Percentiles rank a stretch among this genome's conserved stretches.
Conservation (phyloP, 192 early-diverging fungal genomes). For the Coemansia aciculifera region DNA sequence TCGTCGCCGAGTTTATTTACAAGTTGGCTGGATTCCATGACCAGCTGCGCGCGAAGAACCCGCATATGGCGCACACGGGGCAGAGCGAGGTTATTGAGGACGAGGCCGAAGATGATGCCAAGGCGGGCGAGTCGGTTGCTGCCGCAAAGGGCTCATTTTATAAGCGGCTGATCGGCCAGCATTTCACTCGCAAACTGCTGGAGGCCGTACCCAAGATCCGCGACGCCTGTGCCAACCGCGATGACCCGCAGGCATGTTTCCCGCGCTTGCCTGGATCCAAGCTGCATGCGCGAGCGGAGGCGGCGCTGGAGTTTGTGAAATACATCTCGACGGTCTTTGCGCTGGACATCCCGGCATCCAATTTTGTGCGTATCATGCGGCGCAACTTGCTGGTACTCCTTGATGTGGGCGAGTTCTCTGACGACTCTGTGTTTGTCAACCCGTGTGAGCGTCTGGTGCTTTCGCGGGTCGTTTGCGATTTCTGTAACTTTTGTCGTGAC, state of each 20-base stretch:
- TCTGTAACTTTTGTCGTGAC: constrained; percentile 83
- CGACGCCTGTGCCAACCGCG: constrained; percentile 36
- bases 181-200: constrained; percentile 67
- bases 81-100: constrained; percentile 43
- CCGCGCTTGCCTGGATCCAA: constrained; percentile 67
- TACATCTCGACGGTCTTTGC: constrained; percentile 71
- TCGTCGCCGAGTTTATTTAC: constrained; percentile 73
- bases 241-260: constrained; percentile 52
- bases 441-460: constrained; percentile 81
- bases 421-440: constrained; percentile 75
- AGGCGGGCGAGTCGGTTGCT: not conserved
- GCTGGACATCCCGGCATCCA: constrained; percentile 71
- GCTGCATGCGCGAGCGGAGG: constrained; percentile 50
- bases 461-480: constrained; percentile 81
- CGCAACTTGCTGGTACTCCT: constrained; percentile 75
- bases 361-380: constrained; percentile 79
- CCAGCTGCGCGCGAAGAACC: constrained; percentile 34
- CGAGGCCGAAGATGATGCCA: not conserved
- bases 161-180: constrained; percentile 57
- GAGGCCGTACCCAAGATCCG: constrained; percentile 63
- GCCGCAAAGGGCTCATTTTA: constrained; percentile 46
- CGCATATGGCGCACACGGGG: constrained; percentile 20
- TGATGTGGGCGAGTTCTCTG: constrained; percentile 78
- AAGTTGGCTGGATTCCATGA: constrained; percentile 58
- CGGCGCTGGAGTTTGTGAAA: constrained; percentile 85